Percentiles rank a stretch among this genome's conserved stretches.
These are phyloP conservation scores for Annulohypoxylon maeteangense DNA, from an alignment of 495 filamentous ascomycete genomes.

Conservation along the genomic window DNA sequence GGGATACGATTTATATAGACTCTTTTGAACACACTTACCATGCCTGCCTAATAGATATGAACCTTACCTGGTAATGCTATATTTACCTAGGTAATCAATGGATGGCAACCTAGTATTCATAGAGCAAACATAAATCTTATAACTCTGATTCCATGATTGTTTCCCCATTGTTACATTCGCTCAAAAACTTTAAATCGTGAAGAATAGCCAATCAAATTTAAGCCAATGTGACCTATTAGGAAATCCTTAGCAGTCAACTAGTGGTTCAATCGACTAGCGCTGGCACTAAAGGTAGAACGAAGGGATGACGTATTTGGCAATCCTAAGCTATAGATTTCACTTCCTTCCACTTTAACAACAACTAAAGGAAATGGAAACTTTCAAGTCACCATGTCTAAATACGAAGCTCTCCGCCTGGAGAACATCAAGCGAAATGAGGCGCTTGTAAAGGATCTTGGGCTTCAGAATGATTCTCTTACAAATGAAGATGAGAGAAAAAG, in stretches of 20 bases:
- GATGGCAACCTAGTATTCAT: no score
- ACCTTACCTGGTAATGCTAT: no score
- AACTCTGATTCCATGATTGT: no score
- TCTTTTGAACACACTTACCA: no score
- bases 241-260: background rate
- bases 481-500: background rate
- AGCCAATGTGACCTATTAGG: background rate
- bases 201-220: background rate
- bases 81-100: no score
- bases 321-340: background rate
- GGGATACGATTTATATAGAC: no score
- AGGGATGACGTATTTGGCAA: background rate
- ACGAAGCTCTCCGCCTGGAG: slow-evolving; percentile 55
- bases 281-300: background rate
- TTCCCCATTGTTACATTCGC: background rate
- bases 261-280: background rate
- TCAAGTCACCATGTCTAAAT: slow-evolving; percentile 19
- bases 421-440: slow-evolving; percentile 67
- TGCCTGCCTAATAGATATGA: no score
- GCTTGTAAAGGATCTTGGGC: slow-evolving; percentile 57
- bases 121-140: no score
- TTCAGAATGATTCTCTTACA: slow-evolving; percentile 12
- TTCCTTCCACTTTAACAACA: slow-evolving; percentile 1
- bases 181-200: background rate
- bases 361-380: background rate